These are phyloP conservation scores for Lentinula raphanica DNA, from an alignment of 768 basidiomycete species.

Conservation along the genomic window DNA sequence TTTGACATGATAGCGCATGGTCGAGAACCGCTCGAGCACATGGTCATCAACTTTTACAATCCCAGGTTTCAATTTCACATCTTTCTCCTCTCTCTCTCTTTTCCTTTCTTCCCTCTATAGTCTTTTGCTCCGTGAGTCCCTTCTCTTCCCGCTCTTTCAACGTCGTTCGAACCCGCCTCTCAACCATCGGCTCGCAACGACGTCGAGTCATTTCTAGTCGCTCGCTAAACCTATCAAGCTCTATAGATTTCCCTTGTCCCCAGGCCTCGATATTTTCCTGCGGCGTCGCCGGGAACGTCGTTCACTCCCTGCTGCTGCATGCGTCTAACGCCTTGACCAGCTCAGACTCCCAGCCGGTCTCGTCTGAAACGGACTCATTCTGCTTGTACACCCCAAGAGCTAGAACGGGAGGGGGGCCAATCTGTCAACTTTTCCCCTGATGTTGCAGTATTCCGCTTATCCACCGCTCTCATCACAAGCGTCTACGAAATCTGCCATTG, in stretches of 20 bases:
- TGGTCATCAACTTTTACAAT: slow-evolving; percentile 1
- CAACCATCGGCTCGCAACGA: slow-evolving; percentile 3
- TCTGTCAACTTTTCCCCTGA: slow-evolving; percentile 23
- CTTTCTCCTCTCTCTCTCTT: slow-evolving; percentile 20
- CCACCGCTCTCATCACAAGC: slow-evolving; percentile 29
- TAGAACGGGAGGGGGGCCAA: too few species aligned
- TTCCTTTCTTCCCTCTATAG: slow-evolving; percentile 22
- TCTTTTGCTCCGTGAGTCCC: slow-evolving; percentile 6
- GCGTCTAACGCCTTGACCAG: slow-evolving; percentile 32
- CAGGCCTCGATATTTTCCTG: slow-evolving; percentile 16
- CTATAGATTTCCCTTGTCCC: slow-evolving; percentile 18
- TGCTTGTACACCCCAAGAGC: slow-evolving; percentile 22
- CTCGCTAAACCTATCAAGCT: slow-evolving; percentile 18
- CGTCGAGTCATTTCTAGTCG: not conserved
- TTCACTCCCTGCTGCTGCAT: slow-evolving; percentile 31
- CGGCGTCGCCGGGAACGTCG: slow-evolving; percentile 23
- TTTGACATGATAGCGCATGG: slow-evolving; percentile 5
- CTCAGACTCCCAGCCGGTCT: slow-evolving; percentile 56
- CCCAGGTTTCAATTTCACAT: slow-evolving; percentile 17
- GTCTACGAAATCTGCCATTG: slow-evolving; percentile 12
- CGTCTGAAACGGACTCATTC: slow-evolving; percentile 43
- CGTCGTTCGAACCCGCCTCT: slow-evolving; percentile 11
- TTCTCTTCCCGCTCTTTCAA: slow-evolving; percentile 17
- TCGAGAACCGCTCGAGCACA: slow-evolving; percentile 4
- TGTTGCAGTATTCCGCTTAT: slow-evolving; percentile 57